Base-by-base conservation (phyloP, 352 stramenopile species). In the Elongisporangium senticosum region DNA sequence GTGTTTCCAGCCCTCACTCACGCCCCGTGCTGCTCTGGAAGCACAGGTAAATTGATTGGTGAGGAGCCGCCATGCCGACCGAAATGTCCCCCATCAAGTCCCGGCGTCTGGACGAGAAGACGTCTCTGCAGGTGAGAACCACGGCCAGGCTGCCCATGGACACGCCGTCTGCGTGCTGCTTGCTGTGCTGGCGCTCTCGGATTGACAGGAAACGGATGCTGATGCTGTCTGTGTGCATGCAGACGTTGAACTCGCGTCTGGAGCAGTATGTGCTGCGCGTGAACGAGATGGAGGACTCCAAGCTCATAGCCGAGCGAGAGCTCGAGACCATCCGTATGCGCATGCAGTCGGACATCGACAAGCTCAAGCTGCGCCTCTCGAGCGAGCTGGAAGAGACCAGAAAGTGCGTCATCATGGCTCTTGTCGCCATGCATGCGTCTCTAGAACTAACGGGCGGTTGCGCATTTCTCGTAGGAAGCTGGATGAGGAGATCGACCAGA, bases 211-310 rank as follows among this genome's bases (percentile, higher is more conserved):
- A 24, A 51, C 33, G 54, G 21, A 14, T 54, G 14, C 61, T 64
- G 37, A 65, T 49, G n/a, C 6, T 56, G 15, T 47, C 3, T 39
- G n/a, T 51, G 37, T 21, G 37, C 19, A 23, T 64, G 26, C 54
- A 90, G 83, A 62, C 83, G 72, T 65, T 94, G 4, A 94, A 94
- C 58, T 84, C 75, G 26, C 82, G 84, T 21, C 76, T 94, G 24
- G 84, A 92, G 71, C 77, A 87, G 61, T 94, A 94, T 61, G 80
- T 94, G 49, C 63, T 90, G 43, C 82, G 80, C 65, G 82, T 92
- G 48, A 94, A 91, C 53, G 84, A 92, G 68, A 83, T 92, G 58
- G 74, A 90, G 56, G 79, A 86, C 26, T 78, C 84, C 33, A 90
- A 90, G 63, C 71, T 81, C 49, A 69, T 81, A 21, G 79, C 79